Conservation (phyloP, 192 early-diverging fungal species). For the Gorgonomyces haynaldii region DNA sequence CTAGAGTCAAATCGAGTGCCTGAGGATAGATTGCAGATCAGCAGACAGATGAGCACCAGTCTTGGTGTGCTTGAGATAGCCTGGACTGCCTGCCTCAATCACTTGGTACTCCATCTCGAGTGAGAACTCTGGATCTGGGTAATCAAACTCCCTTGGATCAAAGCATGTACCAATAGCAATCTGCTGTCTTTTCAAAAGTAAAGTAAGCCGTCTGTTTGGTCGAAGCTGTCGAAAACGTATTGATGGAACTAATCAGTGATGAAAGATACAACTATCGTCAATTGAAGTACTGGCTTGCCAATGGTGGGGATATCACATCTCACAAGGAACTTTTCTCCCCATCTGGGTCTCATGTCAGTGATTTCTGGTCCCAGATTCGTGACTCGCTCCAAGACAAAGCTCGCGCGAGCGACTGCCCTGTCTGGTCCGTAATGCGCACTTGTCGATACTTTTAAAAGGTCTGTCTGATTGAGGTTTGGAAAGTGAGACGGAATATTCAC, state of each 20-base stretch:
- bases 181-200: neutral
- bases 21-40: neutral
- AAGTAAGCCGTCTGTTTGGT: neutral
- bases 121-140: neutral
- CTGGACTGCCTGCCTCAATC: neutral
- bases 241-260: neutral
- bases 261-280: conserved; percentile 3
- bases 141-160: conserved; percentile 6
- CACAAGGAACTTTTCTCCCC: conserved; percentile 5
- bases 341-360: neutral
- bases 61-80: neutral
- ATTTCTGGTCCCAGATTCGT: neutral
- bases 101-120: conserved; percentile 7
- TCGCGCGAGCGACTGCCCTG: neutral
- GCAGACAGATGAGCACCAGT: conserved; percentile 2
- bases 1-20: neutral
- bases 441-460: neutral
- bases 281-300: neutral
- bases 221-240: no score
- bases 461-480: neutral
- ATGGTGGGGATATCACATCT: neutral
- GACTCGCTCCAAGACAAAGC: conserved; percentile 2
- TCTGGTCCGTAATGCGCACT: neutral
- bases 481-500: neutral
- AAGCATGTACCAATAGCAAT: neutral